Conservation (phyloP, 208 protist species). For the Crithidia brevicula region DNA sequence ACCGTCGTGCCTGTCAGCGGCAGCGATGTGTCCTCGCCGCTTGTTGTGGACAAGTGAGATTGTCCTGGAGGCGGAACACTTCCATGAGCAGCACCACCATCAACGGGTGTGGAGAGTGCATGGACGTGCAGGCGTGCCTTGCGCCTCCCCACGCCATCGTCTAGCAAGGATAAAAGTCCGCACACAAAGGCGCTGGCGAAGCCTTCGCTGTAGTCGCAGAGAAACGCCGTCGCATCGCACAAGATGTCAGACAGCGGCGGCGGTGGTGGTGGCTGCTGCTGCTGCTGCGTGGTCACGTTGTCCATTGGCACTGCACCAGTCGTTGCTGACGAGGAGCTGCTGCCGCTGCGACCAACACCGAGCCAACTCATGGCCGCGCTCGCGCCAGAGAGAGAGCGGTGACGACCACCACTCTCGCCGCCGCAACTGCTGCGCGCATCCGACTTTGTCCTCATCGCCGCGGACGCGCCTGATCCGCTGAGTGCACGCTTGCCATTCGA, state of each 20-base stretch:
- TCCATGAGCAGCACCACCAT: too few species aligned
- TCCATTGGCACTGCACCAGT: too few species aligned
- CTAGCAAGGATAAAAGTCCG: constrained; percentile 46
- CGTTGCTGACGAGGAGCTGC: too few species aligned
- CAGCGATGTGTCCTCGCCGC: background rate
- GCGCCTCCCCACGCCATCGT: background rate
- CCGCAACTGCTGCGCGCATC: background rate
- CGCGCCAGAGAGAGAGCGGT: background rate
- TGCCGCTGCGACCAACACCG: too few species aligned
- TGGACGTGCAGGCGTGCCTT: background rate
- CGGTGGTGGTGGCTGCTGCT: background rate
- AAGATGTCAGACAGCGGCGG: constrained; percentile 20
- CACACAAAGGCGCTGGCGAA: constrained; percentile 58
- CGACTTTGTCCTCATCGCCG: background rate
- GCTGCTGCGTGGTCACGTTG: too few species aligned
- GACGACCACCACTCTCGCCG: background rate
- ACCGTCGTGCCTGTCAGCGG: background rate
- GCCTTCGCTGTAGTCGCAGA: constrained; percentile 45
- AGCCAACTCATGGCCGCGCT: constrained; percentile 5
- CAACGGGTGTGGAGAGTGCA: too few species aligned
- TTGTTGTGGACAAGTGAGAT: too few species aligned
- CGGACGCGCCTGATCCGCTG: background rate
- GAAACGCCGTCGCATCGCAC: constrained; percentile 17
- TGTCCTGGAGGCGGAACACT: too few species aligned
- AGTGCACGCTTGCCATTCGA: background rate